Conservation (phyloP, 2,329 filamentous ascomycete species). For the Beauveria rudraprayagi region DNA sequence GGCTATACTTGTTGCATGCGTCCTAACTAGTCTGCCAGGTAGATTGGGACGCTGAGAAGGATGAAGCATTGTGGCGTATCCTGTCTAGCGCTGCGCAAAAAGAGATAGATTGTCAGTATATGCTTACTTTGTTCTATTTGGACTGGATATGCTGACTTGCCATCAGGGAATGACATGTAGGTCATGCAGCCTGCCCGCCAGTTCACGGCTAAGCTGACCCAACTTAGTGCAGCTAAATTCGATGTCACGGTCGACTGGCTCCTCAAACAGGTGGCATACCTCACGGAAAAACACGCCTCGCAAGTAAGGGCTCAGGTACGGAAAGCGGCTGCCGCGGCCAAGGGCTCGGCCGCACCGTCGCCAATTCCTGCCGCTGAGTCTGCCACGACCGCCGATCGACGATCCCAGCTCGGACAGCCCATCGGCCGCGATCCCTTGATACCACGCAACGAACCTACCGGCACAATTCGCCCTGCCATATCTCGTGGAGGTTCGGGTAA, state of each 20-base stretch:
- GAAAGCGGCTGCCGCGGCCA: conserved; percentile 54
- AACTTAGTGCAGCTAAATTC: conserved; percentile 61
- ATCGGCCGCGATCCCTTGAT: conserved; percentile 50
- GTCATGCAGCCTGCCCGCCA: not conserved
- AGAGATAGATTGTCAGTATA: conserved; percentile 76
- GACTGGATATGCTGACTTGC: not conserved
- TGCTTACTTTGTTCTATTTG: not conserved
- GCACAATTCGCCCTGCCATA: conserved; percentile 35
- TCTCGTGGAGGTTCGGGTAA: conserved; percentile 42
- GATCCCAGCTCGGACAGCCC: conserved; percentile 47
- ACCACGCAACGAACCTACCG: conserved; percentile 38
- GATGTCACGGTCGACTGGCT: conserved; percentile 82
- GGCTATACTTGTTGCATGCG: conserved; percentile 9
- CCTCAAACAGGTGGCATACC: conserved; percentile 85
- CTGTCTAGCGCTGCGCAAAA: conserved; percentile 74
- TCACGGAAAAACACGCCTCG: conserved; percentile 83
- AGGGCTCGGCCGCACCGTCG: conserved; percentile 49
- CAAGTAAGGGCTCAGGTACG: conserved; percentile 87
- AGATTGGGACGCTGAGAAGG: conserved; percentile 81
- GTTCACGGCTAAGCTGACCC: conserved; percentile 16
- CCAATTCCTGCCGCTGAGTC: conserved; percentile 45
- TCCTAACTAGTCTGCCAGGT: conserved; percentile 45
- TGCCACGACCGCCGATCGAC: conserved; percentile 25
- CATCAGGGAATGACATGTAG: conserved; percentile 66
- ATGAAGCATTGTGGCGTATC: conserved; percentile 83